Base-by-base conservation (phyloP, 495 filamentous ascomycete genomes). In the Penicillium coprophilum region DNA sequence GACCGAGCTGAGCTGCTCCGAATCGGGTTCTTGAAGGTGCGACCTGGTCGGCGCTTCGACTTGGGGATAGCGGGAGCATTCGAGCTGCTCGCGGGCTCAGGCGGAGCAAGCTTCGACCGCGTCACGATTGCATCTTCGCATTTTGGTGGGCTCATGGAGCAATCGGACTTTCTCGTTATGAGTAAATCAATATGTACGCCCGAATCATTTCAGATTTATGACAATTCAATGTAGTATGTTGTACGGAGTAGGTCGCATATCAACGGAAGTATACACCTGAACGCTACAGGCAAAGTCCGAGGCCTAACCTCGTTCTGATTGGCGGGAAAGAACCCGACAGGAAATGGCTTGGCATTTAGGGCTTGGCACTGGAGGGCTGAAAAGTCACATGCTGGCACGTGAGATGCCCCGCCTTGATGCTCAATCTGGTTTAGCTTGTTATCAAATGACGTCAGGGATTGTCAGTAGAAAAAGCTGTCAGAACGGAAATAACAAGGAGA, bases 11-110 rank as follows among this genome's bases (percentile, higher is more conserved):
- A 46, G 31, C 52, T 45, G 43, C 41, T 43, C 46, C 46, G 51
- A 1, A 19, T 36, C 21, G 60, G 55, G 4, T 56, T 46, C 49
- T 67, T 68, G 51, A 64, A 60, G 7, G 45, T 48, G 10, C 64
- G 59, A 19, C 58, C 58, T 21, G 46, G 57, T 50, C 47, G 40
- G 9, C 53, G 55, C 39, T 60, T 62, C 24, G 49, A 23, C 24
- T 46, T 57, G 49, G 38, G 30, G 2, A 19, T 10, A 43, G 52
- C 40, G 1, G 57, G 30, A 39, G 51, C 21, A 40, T 60, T 34
- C 17, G 47, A 24, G 13, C 11, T 28, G 20, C 39, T 31, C 40
- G 50, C 19, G 10, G 49, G n/a, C 15, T 20, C 41, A 19, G 19
- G 31, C 19, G 41, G 46, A 50, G 46, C 50, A 23, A 40, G 27